Evolutionary conservation across 2,329 filamentous ascomycete species (phyloP), one percentile per base, ranked within the genome.

Genomic region (Salinomyces thailandicus): DNA sequence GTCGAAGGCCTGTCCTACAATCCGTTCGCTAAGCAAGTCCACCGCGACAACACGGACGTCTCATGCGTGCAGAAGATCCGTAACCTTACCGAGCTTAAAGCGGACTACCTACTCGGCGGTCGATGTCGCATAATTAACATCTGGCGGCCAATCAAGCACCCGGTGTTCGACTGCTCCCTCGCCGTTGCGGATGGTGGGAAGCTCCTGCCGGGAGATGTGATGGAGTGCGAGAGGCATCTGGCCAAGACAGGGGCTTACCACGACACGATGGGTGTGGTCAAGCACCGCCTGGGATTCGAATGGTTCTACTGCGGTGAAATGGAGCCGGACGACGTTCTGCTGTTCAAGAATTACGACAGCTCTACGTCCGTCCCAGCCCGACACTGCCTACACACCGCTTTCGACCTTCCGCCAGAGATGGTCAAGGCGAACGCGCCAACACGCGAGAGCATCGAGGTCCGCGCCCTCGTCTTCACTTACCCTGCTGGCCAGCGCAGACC

Each of bases 281-380:
- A 48, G 30, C 51, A 55, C 36, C 42, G 50, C 4, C 33, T 42
- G 14, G 52, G 50, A 20, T 52, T 47, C 31, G 27, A 46, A 9
- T 55, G 52, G 51, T 52, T 50, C 19, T 54, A 52, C 42, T 46
- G 46, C 39, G 51, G 44, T 24, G 38, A 43, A 17, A 49, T 52
- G 36, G 45, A 34, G 3, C 37, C 43, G 26, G 38, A 48, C 18
- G 49, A 52, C 18, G 43, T 49, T n/a, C 35, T 52, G 8, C 37
- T 52, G 5, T 52, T 51, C 43, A 52, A 50, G 38, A 48, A 44
- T 32, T 50, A 52, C 33, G 51, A 55, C 34, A 49, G 39, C 17
- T 42, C 46, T 18, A 34, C 36, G 6, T 22, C 44, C 24, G 40
- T 48, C 5, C 18, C 29, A 19, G 46, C 48, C 3, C 36, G 38